Conservation (phyloP, 768 basidiomycete genomes). For the Polyporus arcularius region DNA sequence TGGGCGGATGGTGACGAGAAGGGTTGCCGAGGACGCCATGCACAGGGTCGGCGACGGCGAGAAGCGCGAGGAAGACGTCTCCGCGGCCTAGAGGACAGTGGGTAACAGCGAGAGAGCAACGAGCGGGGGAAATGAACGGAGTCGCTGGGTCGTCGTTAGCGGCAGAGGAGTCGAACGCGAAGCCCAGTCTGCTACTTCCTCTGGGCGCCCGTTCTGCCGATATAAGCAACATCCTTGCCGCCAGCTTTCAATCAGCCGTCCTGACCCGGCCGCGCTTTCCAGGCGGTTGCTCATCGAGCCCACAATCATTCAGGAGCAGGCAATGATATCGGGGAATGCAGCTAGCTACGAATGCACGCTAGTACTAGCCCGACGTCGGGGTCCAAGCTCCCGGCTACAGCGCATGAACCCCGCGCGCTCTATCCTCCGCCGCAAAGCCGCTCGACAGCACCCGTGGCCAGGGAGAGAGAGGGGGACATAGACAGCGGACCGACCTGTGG, state of each 20-base stretch:
- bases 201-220: constrained; percentile 23
- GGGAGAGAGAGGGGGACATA: not conserved
- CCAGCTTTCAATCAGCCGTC: not conserved
- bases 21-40: constrained; percentile 2
- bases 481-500: constrained; percentile 1
- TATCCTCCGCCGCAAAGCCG: not conserved
- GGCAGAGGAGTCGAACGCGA: constrained; percentile 17
- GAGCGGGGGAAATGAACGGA: constrained; percentile 18
- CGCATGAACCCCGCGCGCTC: not conserved
- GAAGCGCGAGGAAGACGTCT: not conserved
- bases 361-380: not conserved
- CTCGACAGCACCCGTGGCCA: not conserved
- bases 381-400: not conserved
- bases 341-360: constrained; percentile 6
- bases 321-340: constrained; percentile 1
- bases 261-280: not conserved
- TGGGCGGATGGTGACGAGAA: constrained; percentile 4
- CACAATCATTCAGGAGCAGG: constrained; percentile 8
- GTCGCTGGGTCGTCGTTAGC: constrained; percentile 23
- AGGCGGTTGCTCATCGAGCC: not conserved
- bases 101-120: constrained; percentile 9
- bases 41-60: not conserved
- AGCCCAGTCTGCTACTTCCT: constrained; percentile 16
- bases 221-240: constrained; percentile 8
- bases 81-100: constrained; percentile 1